Conservation (phyloP, 768 basidiomycete genomes). For the Lactifluus rugatus region DNA sequence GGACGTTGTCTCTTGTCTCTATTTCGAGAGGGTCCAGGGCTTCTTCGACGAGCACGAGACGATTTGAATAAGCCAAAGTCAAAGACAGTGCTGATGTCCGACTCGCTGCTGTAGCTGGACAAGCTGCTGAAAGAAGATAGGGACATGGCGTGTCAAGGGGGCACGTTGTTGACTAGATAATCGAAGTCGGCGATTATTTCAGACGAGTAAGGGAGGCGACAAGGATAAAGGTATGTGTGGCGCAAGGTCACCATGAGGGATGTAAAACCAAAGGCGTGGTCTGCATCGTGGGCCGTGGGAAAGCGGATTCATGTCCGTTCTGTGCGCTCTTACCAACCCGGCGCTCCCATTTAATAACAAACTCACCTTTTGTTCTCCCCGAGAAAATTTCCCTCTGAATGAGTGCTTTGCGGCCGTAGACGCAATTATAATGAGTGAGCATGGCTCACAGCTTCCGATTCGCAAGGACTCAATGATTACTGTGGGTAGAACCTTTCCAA, state of each 20-base stretch:
- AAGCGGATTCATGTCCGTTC: background rate
- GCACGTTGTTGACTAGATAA: conserved; percentile 11
- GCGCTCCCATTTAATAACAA: too few species aligned
- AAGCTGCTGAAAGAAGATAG: conserved; percentile 18
- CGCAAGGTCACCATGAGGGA: background rate
- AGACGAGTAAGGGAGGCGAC: background rate
- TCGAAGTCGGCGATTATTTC: background rate
- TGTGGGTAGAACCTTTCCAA: too few species aligned
- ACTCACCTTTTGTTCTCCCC: too few species aligned
- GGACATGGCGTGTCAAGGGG: conserved; percentile 6
- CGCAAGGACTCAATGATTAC: too few species aligned
- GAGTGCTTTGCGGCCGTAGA: too few species aligned
- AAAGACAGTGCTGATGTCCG: conserved; percentile 14
- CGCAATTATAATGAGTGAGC: too few species aligned
- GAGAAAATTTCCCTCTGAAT: too few species aligned
- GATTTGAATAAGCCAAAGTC: conserved; percentile 5
- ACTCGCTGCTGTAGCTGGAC: conserved; percentile 18
- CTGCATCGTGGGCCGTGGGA: conserved; percentile 14
- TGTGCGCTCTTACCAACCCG: background rate
- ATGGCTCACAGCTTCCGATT: too few species aligned
- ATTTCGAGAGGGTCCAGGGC: background rate
- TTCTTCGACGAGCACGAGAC: background rate
- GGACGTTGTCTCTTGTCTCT: background rate
- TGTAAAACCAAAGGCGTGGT: background rate
- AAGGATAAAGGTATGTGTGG: background rate